Conservation (phyloP, 2,329 filamentous ascomycete genomes). For the Ilyonectria sp. region DNA sequence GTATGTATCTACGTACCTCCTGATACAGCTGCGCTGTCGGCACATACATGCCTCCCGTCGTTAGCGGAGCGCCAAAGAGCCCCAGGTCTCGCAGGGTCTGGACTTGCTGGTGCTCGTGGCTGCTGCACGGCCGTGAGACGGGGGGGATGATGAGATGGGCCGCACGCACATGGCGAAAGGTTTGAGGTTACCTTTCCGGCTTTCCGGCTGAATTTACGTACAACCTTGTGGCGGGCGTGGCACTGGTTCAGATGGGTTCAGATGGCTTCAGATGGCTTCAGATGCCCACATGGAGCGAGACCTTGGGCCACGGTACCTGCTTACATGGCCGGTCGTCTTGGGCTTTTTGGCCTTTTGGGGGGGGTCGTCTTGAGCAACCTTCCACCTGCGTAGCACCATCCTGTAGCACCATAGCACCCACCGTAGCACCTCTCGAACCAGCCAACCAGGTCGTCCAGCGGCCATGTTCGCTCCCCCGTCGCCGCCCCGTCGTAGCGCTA, state of each 20-base stretch:
- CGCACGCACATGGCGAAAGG: not conserved
- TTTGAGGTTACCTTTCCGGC: not conserved
- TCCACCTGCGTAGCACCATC: slow-evolving; percentile 1
- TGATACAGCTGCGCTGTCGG: slow-evolving; percentile 6
- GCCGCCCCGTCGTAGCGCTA: slow-evolving; percentile 39
- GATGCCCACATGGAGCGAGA: not conserved
- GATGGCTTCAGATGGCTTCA: not conserved
- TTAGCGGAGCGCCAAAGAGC: slow-evolving; percentile 8
- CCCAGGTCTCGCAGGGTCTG: not conserved
- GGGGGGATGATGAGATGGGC: not conserved
- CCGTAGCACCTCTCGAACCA: slow-evolving; percentile 12
- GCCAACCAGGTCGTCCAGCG: slow-evolving; percentile 21
- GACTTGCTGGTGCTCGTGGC: not conserved
- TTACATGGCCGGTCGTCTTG: not conserved
- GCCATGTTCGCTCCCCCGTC: slow-evolving; percentile 29
- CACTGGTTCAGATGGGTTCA: not conserved
- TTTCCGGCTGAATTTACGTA: not conserved
- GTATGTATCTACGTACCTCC: not conserved
- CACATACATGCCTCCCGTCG: slow-evolving; percentile 23
- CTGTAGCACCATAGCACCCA: too few relatives aligned
- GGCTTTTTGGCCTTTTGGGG: not conserved
- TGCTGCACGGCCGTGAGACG: slow-evolving; percentile 19
- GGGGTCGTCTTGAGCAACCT: slow-evolving; percentile 6
- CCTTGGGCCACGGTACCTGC: not conserved
- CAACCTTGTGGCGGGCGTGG: not conserved